phyloP scores from a whole-genome alignment of 495 filamentous ascomycete species.

The Penicillium angulare region DNA sequence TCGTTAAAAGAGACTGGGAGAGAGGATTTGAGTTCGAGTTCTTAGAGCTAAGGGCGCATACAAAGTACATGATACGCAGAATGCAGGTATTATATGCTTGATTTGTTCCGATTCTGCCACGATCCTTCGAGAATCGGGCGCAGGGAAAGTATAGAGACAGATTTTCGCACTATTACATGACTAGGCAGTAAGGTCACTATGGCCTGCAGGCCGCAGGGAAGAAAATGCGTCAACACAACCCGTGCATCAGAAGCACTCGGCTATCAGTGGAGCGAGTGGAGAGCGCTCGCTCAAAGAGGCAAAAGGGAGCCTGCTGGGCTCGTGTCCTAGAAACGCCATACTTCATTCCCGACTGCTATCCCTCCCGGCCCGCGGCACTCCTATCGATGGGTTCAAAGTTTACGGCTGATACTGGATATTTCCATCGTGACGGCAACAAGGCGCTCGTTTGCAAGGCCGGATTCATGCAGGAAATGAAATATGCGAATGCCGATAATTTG shows the following conservation, averaged over 20 bases:
- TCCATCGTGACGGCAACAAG: slow-evolving; percentile 6
- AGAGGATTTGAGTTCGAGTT: background rate
- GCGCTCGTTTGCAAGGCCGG: slow-evolving; percentile 15
- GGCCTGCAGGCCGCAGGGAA: slow-evolving; percentile 25
- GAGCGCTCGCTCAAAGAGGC: slow-evolving; percentile 20
- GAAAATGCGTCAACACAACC: slow-evolving; percentile 13
- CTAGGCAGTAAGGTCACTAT: slow-evolving; percentile 14
- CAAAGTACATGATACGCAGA: background rate
- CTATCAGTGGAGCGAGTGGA: slow-evolving; percentile 11
- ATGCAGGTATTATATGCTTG: background rate
- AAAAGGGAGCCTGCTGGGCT: slow-evolving; percentile 21
- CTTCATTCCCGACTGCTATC: slow-evolving; percentile 16
- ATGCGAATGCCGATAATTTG: slow-evolving; percentile 7
- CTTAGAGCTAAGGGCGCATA: background rate
- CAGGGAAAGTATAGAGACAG: background rate
- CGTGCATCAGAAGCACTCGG: slow-evolving; percentile 19
- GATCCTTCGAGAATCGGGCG: background rate
- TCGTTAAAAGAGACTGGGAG: slow-evolving; percentile 2
- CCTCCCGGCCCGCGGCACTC: background rate
- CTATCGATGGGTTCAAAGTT: slow-evolving; percentile 12
- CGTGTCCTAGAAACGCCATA: slow-evolving; percentile 15
- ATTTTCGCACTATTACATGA: slow-evolving; percentile 3
- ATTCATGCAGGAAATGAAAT: slow-evolving; percentile 13
- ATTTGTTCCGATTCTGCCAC: background rate
- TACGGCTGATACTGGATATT: background rate